These are phyloP conservation scores for Stachybotrys chartarum DNA, from an alignment of 2,329 filamentous ascomycete genomes.

Conservation along the genomic window DNA sequence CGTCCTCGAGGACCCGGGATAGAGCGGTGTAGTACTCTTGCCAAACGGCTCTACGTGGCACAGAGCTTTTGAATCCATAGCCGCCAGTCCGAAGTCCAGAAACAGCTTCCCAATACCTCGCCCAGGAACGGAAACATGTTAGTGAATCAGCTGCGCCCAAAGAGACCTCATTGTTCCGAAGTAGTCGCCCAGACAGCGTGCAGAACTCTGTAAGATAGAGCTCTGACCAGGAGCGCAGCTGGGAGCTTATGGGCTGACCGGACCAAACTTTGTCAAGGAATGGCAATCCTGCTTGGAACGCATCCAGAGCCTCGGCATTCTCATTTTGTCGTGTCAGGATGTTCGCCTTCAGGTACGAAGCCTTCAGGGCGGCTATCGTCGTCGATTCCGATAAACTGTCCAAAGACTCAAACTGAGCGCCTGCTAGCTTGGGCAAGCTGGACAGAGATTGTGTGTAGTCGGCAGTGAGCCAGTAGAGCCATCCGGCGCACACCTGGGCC, in stretches of 20 bases:
- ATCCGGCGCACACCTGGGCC: constrained; percentile 74
- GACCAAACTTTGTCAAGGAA: constrained; percentile 50
- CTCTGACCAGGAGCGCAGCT: constrained; percentile 74
- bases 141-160: constrained; percentile 47
- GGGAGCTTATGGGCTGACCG: constrained; percentile 47
- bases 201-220: constrained; percentile 69
- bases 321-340: constrained; percentile 43
- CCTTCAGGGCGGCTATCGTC: constrained; percentile 72
- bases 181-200: constrained; percentile 56
- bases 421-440: constrained; percentile 42
- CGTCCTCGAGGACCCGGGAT: constrained; percentile 65
- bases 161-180: constrained; percentile 42
- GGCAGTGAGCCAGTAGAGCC: constrained; percentile 73
- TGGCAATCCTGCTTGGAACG: constrained; percentile 59
- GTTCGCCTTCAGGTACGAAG: constrained; percentile 68
- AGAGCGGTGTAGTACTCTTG: constrained; percentile 75
- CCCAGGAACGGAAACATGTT: constrained; percentile 59
- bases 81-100: constrained; percentile 42
- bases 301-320: constrained; percentile 52
- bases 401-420: constrained; percentile 44
- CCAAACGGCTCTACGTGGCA: constrained; percentile 67
- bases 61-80: constrained; percentile 49
- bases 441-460: constrained; percentile 56
- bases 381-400: constrained; percentile 65
- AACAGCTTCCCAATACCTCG: constrained; percentile 57